Percentiles rank a stretch among this genome's conserved stretches.
phyloP scores from a whole-genome alignment of 2,329 filamentous ascomycete genomes.

The Fusarium sp. region DNA sequence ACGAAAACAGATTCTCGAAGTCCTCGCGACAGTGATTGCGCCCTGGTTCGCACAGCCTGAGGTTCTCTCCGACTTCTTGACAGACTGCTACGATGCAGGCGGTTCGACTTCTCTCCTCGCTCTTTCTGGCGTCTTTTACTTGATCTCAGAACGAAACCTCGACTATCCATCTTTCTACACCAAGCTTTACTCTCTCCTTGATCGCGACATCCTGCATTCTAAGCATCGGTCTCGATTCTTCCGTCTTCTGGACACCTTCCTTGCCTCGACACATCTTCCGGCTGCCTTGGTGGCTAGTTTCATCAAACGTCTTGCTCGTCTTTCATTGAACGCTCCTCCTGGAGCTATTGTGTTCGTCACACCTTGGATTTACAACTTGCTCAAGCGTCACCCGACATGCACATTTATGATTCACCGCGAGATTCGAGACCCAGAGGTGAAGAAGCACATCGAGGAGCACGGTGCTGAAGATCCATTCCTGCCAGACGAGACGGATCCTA shows the following conservation, averaged over 20 bases:
- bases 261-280: conserved; percentile 91
- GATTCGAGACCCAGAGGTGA: conserved; percentile 66
- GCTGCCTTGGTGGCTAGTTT: conserved; percentile 93
- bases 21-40: conserved; percentile 81
- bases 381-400: conserved; percentile 88
- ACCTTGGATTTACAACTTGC: conserved; percentile 94
- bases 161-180: conserved; percentile 95
- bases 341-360: conserved; percentile 88
- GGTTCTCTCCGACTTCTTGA: conserved; percentile 93
- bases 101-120: conserved; percentile 89
- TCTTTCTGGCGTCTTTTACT: conserved; percentile 91
- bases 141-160: conserved; percentile 92
- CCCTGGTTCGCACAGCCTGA: conserved; percentile 93
- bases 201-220: conserved; percentile 87
- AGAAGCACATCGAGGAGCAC: conserved; percentile 68
- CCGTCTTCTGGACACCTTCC: conserved; percentile 88
- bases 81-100: conserved; percentile 89
- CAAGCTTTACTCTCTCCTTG: conserved; percentile 93
- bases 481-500: conserved; percentile 80
- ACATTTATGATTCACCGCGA: conserved; percentile 96
- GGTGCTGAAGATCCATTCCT: conserved; percentile 80
- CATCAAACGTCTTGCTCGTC: conserved; percentile 88
- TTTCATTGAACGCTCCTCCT: conserved; percentile 89
- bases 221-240: conserved; percentile 96
- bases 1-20: conserved; percentile 80